These are phyloP conservation scores for Penicillium hordei DNA, from an alignment of 2,329 filamentous ascomycete species.

Conservation along the genomic window DNA sequence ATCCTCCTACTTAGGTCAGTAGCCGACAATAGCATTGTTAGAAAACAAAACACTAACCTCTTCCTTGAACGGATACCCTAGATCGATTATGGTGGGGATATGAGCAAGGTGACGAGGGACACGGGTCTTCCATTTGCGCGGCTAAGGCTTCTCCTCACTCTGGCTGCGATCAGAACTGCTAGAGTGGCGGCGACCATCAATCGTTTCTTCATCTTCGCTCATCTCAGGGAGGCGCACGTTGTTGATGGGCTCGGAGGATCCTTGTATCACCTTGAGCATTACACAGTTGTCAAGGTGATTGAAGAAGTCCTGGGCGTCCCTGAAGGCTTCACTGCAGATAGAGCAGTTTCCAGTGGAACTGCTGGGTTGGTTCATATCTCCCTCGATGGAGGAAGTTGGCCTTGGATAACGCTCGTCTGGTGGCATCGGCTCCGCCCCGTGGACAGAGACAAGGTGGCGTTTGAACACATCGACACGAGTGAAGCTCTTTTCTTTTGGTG, in stretches of 20 bases:
- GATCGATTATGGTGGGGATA: conserved; percentile 74
- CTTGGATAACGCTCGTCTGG: background rate
- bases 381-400: background rate
- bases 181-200: conserved; percentile 21
- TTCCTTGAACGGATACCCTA: conserved; percentile 83
- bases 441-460: background rate
- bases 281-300: background rate
- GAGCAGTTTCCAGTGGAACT: background rate
- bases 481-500: background rate
- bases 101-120: conserved; percentile 80
- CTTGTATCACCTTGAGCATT: background rate
- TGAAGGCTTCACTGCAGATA: background rate
- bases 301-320: background rate
- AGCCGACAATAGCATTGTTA: conserved; percentile 33
- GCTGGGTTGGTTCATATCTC: background rate
- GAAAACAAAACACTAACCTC: conserved; percentile 59
- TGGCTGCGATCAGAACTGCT: conserved; percentile 38
- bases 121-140: conserved; percentile 84
- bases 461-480: background rate
- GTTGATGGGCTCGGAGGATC: background rate
- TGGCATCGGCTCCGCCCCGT: background rate
- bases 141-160: conserved; percentile 54
- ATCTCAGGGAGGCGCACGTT: background rate
- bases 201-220: background rate
- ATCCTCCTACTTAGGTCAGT: conserved; percentile 59